Base-by-base conservation (phyloP, 257 asterid species). In the Fraxinus pennsylvanica region DNA sequence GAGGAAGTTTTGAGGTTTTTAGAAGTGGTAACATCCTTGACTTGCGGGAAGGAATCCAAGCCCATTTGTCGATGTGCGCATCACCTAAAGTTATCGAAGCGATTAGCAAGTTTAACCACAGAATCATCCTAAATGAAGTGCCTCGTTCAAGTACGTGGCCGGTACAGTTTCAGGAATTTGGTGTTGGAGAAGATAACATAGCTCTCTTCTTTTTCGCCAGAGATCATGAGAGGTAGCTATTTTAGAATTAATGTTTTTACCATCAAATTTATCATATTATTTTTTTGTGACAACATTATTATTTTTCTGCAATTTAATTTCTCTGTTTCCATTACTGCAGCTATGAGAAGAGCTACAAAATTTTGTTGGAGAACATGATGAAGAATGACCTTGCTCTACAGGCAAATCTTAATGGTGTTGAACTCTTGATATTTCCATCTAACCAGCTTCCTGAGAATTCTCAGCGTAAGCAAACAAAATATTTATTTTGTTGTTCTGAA, bases 131-230 rank as follows among this genome's bases (percentile, higher is more conserved):
- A 74, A 54, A 84, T 80, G 96, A 94, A 88, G 92, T 92, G 83
- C 89, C 97, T 69, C 98, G 96, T 74, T n/a, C 78, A 80, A 94
- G 90, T 83, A 80, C 84, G 79, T 94, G 98, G 98, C 98, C 98
- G 0, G 71, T 78, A 66, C 97, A 94, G 87, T 94, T 94, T 84
- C 96, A 88, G 89, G 96, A 92, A 76, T 63, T 83, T 85, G 98
- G 96, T 77, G 97, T 92, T 73, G 81, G 76, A 59, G 96, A 92
- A 80, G 96, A 92, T 80, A 88, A 90, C 79, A 82, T 94, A 57
- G 98, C 93, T 36, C 91, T 94, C 72, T 94, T 87, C 93, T 94
- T 94, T 83, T 94, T 94, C 45, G 91, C 98, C 39, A 87, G 83
- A 84, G 98, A 94, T 82, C 85, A 86, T 72, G 91, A 83, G 79